Evolutionary conservation across 768 basidiomycete species (phyloP), one percentile per base, ranked within the genome.

Genomic region (Boletus vinaceobasis): DNA sequence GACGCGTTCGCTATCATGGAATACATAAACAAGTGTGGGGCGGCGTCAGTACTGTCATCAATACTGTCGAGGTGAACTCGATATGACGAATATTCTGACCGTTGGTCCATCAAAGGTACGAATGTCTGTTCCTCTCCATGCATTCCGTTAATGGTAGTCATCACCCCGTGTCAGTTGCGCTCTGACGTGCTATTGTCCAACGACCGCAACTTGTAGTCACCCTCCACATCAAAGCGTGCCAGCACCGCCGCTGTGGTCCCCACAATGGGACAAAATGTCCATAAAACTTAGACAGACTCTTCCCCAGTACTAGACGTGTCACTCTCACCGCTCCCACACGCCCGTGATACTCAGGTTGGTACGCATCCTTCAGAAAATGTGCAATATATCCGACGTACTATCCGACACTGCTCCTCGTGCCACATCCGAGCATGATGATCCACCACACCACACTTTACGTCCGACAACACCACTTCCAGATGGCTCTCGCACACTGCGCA

Each of bases 401-500:
- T 5, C 8, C 38, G 42, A 54, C 10, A 15, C 29, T n/a, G n/a
- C n/a, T 2, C 27, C 13, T 7, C 21, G 36, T 33, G 43, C 43
- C 33, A 40, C 52, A 15, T n/a, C 8, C 40, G 45, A 42, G 1
- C 8, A 36, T 1, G 43, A 50, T 7, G 35, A 45, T 37, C 31
- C 21, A 7, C 13, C 19, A 8, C n/a, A 6, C 31, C 40, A 40
- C 13, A 4, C 11, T 21, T 1, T 14, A 5, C 49, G 50, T 23
- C 40, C 58, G 9, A 17, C 10, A 31, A 57, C 60, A 23, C 53
- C 53, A 17, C 29, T 37, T 31, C 47, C 53, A 8, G 48, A 48
- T n/a, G 32, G 0, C 33, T 29, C 53, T 37, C 57, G 42, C 27
- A 48, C 56, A 1, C 48, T 66, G 5, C 60, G 44, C n/a, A 62